phyloP scores from a whole-genome alignment of 1,284 basidiomycete genomes.

The Agaricales sp. region DNA sequence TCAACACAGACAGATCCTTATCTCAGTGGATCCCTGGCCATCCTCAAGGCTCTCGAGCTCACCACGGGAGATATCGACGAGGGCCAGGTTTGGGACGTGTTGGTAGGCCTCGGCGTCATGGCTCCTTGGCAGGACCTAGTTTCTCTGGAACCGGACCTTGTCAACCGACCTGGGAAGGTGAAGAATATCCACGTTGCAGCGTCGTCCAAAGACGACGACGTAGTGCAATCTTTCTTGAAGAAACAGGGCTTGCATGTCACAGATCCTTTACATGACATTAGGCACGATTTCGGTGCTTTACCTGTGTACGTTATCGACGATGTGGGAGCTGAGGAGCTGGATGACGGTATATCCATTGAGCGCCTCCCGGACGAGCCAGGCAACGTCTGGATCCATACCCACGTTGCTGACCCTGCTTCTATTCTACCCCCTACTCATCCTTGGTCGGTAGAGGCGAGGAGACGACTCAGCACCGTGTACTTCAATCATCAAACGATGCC shows the following conservation, averaged over 20 bases:
- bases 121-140: slow-evolving; percentile 66
- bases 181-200: neutral
- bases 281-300: slow-evolving; percentile 79
- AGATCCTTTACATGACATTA: slow-evolving; percentile 55
- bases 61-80: slow-evolving; percentile 28
- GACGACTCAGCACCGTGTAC: slow-evolving; percentile 45
- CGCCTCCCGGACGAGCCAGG: slow-evolving; percentile 43
- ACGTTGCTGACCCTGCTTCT: slow-evolving; percentile 90
- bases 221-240: slow-evolving; percentile 25
- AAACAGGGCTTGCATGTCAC: slow-evolving; percentile 46
- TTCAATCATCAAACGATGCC: slow-evolving; percentile 55
- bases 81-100: slow-evolving; percentile 29
- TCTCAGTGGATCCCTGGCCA: slow-evolving; percentile 35
- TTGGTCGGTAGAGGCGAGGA: slow-evolving; percentile 46
- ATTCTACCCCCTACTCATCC: slow-evolving; percentile 63
- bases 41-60: slow-evolving; percentile 51
- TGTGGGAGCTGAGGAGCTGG: slow-evolving; percentile 73
- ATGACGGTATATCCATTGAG: slow-evolving; percentile 90
- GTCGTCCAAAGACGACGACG: slow-evolving; percentile 5
- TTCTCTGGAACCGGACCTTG: slow-evolving; percentile 23
- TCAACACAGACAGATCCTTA: slow-evolving; percentile 61
- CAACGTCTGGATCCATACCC: slow-evolving; percentile 78
- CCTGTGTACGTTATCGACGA: slow-evolving; percentile 92
- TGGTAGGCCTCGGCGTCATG: slow-evolving; percentile 62
- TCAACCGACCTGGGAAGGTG: neutral